Base-by-base conservation (phyloP, 1,284 basidiomycete species). In the Pisolithus thermaeus region DNA sequence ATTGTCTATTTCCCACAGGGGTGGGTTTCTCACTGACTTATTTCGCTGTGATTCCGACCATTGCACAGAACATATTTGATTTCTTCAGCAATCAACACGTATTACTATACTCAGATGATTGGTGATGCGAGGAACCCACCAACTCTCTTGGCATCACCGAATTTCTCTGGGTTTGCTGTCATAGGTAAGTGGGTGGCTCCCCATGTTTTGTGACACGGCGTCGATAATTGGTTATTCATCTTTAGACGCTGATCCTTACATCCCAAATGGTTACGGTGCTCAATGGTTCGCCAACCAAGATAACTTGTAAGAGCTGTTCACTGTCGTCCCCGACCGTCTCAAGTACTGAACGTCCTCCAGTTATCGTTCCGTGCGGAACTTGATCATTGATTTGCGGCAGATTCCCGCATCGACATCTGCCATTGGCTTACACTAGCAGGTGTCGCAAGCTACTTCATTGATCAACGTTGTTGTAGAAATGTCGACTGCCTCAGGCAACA, bases 361-460 rank as follows among this genome's bases (percentile, higher is more conserved):
- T 61, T 73, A 70, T 55, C 72, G 72, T 45, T 73, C 75, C 7
- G 69, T 77, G 38, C 66, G 76, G 25, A 77, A 78, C 63, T 66
- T 78, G 55, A 64, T 73, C 47, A 73, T 78, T 55, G 76, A 78
- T 59, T 58, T 74, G 67, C 70, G 49, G 58, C 69, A 59, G 51
- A 76, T 84, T 54, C 77, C 82, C 11, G 65, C 78, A 0, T 60
- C 70, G 8, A 70, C 68, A 4, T 60, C 70, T 1, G 83, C 77
- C 9, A 85, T 80, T 30, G 85, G 81, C 30, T 72, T 87, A 37
- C 85, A 90, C 56, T 88, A 85, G 80, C 84, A 89, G 68, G 83
- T 90, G n/a, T 79, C 87, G 8, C 88, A 91, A 63, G 80, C 85
- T 2, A 90, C 87, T 0, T 86, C 84, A 2, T 70, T 91, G 43